Conservation (phyloP, 805 yeast genomes). For the Spathaspora hagerdaliae region DNA sequence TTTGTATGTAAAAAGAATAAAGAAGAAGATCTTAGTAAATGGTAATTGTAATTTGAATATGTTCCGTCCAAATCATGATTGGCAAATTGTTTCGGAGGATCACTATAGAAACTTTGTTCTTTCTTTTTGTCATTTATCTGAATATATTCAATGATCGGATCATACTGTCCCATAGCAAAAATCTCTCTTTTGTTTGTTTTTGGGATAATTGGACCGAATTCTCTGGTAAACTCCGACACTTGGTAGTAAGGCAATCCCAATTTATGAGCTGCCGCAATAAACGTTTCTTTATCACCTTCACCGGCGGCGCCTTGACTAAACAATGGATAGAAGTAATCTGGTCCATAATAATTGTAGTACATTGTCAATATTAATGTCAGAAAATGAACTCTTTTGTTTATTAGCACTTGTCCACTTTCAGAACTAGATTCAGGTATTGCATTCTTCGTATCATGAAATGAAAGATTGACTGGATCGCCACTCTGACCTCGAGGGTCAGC, state of each 20-base stretch:
- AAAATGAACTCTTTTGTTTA: constrained; percentile 29
- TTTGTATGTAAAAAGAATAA: constrained; percentile 34
- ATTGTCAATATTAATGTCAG: constrained; percentile 28
- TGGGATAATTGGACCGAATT: constrained; percentile 27
- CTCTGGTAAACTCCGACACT: constrained; percentile 33
- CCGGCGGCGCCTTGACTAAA: constrained; percentile 41
- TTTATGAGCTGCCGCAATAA: constrained; percentile 39
- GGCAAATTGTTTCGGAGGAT: constrained; percentile 17
- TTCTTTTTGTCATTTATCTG: constrained; percentile 7
- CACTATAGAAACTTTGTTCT: constrained; percentile 6
- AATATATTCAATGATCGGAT: constrained; percentile 28
- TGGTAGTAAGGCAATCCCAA: constrained; percentile 33
- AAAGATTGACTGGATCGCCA: too few relatives aligned
- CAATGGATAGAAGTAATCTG: constrained; percentile 33
- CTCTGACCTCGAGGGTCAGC: constrained; percentile 26
- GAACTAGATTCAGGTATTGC: constrained; percentile 34
- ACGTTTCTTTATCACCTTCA: constrained; percentile 41
- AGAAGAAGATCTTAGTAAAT: constrained; percentile 21
- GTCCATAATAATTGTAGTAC: constrained; percentile 37
- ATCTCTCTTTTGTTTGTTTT: constrained; percentile 20
- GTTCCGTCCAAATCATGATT: constrained; percentile 15
- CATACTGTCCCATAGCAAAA: constrained; percentile 36
- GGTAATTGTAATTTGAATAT: constrained; percentile 25
- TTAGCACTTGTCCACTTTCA: constrained; percentile 38
- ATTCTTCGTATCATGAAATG: constrained; percentile 27